Conservation (phyloP, 148 eudicot genomes). For the Chenopodium album region DNA sequence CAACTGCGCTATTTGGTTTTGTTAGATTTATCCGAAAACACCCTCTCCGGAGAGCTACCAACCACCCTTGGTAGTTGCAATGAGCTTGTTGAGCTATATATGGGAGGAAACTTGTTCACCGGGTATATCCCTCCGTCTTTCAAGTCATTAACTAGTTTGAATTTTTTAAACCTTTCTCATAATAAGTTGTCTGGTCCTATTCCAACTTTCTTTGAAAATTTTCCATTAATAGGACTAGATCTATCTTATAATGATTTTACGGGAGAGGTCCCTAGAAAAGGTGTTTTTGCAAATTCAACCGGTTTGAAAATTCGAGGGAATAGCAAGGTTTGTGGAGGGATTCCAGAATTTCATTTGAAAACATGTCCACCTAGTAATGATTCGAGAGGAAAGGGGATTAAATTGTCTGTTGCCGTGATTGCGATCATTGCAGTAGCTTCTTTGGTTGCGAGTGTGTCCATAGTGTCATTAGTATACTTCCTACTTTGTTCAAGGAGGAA, state of each 20-base stretch:
- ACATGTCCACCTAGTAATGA: neutral
- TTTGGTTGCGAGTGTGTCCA: too few species aligned
- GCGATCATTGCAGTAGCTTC: too few species aligned
- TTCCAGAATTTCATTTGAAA: conserved; percentile 4
- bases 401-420: too few species aligned
- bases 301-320: conserved; percentile 14
- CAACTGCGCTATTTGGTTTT: neutral
- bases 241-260: conserved; percentile 21
- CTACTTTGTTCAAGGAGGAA: too few species aligned
- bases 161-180: neutral
- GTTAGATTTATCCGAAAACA: conserved; percentile 15
- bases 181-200: neutral
- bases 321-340: conserved; percentile 24
- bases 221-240: neutral
- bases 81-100: neutral
- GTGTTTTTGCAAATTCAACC: conserved; percentile 11
- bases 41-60: conserved; percentile 19
- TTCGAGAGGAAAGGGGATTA: neutral
- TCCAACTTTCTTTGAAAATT: too few species aligned
- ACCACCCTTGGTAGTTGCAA: conserved; percentile 4
- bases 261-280: conserved; percentile 25
- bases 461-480: too few species aligned
- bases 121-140: conserved; percentile 24
- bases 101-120: conserved; percentile 13
- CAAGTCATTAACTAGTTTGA: neutral